These are phyloP conservation scores for Phaeosphaeriaceae sp. DNA, from an alignment of 2,329 filamentous ascomycete genomes.

Conservation along the genomic window DNA sequence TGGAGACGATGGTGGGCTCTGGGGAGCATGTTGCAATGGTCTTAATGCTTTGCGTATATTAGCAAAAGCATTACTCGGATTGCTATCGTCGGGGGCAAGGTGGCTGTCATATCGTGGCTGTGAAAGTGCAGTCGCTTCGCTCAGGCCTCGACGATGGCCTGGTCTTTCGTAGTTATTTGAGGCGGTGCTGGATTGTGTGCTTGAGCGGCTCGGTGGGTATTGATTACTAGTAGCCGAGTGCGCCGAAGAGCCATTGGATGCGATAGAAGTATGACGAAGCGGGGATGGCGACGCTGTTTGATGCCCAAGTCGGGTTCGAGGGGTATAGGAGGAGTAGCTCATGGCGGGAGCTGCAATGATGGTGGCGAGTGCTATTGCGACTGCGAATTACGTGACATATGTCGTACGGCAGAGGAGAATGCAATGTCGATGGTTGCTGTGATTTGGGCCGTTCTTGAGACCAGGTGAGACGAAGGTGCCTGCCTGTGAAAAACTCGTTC, in stretches of 20 bases:
- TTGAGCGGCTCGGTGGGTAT: constrained; percentile 66
- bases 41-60: constrained; percentile 78
- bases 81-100: constrained; percentile 50
- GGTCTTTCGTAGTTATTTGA: constrained; percentile 60
- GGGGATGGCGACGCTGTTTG: constrained; percentile 52
- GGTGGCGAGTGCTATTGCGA: constrained; percentile 13
- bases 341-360: constrained; percentile 34
- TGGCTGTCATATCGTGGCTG: constrained; percentile 58
- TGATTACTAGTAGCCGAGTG: constrained; percentile 65
- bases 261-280: constrained; percentile 70
- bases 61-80: constrained; percentile 71
- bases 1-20: constrained; percentile 30
- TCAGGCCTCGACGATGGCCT: constrained; percentile 76
- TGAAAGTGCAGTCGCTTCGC: constrained; percentile 69
- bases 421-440: constrained; percentile 18
- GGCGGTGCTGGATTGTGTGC: constrained; percentile 74
- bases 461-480: constrained; percentile 33
- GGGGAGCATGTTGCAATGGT: constrained; percentile 50
- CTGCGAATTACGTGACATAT: constrained; percentile 33
- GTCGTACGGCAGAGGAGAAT: constrained; percentile 28
- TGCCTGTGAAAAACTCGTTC: constrained; percentile 17
- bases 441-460: constrained; percentile 17
- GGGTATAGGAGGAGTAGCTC: constrained; percentile 46
- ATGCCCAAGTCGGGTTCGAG: constrained; percentile 50
- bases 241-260: constrained; percentile 73